Conservation (phyloP, 225 moss, liverwort and hornwort genomes). For the Physcomitrium patens region DNA sequence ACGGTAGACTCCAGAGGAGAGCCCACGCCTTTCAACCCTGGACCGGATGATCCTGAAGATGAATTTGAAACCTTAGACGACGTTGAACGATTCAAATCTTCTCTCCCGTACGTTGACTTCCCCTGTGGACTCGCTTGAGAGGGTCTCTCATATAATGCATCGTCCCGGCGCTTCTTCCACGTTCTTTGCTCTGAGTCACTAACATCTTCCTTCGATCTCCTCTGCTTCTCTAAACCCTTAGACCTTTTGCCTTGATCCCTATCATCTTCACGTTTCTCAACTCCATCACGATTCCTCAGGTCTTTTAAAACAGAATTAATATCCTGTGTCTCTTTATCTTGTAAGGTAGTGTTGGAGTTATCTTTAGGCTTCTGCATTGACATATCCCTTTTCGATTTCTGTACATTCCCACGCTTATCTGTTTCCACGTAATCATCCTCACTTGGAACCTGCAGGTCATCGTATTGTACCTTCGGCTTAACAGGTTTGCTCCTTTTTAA, state of each 20-base stretch:
- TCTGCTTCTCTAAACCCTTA: slow-evolving; percentile 54
- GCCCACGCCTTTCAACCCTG: slow-evolving; percentile 66
- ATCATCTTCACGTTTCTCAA: slow-evolving; percentile 63
- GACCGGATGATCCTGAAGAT: slow-evolving; percentile 68
- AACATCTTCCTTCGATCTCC: slow-evolving; percentile 69
- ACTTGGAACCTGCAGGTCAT: slow-evolving; percentile 46
- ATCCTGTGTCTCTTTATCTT: slow-evolving; percentile 59
- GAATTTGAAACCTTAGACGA: slow-evolving; percentile 82
- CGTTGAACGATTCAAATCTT: slow-evolving; percentile 59
- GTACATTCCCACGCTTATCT: slow-evolving; percentile 45
- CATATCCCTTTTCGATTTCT: slow-evolving; percentile 51
- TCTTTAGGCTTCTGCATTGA: slow-evolving; percentile 63
- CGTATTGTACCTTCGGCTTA: slow-evolving; percentile 49
- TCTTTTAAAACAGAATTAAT: slow-evolving; percentile 60
- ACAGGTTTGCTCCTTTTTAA: slow-evolving; percentile 63
- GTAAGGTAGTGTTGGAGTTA: slow-evolving; percentile 37
- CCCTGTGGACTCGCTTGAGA: slow-evolving; percentile 37
- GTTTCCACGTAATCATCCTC: slow-evolving; percentile 40
- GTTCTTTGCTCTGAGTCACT: slow-evolving; percentile 64
- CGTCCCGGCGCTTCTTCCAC: slow-evolving; percentile 63
- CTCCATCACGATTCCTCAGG: slow-evolving; percentile 55
- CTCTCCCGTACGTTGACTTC: slow-evolving; percentile 39
- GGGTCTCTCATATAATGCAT: slow-evolving; percentile 42
- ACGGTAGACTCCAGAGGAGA: slow-evolving; percentile 96
- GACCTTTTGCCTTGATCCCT: slow-evolving; percentile 53